A percentile compares a stretch with the other conserved stretches of the same genome.
Evolutionary conservation across 2,329 filamentous ascomycete species (phyloP).

Genomic region (Sporothrix dimorphospora): DNA sequence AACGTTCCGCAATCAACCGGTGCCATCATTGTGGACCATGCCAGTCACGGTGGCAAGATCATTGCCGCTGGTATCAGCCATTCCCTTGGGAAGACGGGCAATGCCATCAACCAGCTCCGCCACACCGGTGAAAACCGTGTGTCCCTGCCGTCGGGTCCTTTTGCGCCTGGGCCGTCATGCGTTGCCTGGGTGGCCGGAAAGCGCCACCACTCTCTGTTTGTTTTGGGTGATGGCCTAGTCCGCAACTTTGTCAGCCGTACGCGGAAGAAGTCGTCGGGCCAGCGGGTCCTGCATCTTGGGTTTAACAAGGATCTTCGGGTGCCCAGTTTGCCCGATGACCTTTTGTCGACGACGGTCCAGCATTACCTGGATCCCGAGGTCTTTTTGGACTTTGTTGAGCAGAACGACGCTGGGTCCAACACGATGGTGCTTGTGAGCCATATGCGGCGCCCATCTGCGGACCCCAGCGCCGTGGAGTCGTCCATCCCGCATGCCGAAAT

Average conservation of each 20-base stretch:
- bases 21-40: slow-evolving; percentile 59
- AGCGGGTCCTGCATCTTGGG: slow-evolving; percentile 56
- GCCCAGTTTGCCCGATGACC: slow-evolving; percentile 62
- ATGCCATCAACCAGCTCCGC: slow-evolving; percentile 68
- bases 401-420: slow-evolving; percentile 59
- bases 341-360: slow-evolving; percentile 59
- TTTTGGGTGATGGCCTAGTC: slow-evolving; percentile 67
- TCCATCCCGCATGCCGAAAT: slow-evolving; percentile 81
- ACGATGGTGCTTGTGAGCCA: slow-evolving; percentile 54
- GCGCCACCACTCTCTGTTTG: slow-evolving; percentile 64
- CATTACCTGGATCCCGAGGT: slow-evolving; percentile 61
- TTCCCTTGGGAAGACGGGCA: slow-evolving; percentile 74
- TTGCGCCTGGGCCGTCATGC: slow-evolving; percentile 60
- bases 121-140: slow-evolving; percentile 77
- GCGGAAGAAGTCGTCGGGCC: slow-evolving; percentile 57
- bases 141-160: slow-evolving; percentile 62
- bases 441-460: slow-evolving; percentile 42
- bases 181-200: slow-evolving; percentile 67
- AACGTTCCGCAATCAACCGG: slow-evolving; percentile 46
- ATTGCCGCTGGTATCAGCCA: slow-evolving; percentile 74
- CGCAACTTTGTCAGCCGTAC: slow-evolving; percentile 66
- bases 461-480: slow-evolving; percentile 57
- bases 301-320: slow-evolving; percentile 70
- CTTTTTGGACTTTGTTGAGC: slow-evolving; percentile 56
- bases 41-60: slow-evolving; percentile 71